Evolutionary conservation across 306 rosid genomes (phyloP).

Genomic region (Ceratonia siliqua): DNA sequence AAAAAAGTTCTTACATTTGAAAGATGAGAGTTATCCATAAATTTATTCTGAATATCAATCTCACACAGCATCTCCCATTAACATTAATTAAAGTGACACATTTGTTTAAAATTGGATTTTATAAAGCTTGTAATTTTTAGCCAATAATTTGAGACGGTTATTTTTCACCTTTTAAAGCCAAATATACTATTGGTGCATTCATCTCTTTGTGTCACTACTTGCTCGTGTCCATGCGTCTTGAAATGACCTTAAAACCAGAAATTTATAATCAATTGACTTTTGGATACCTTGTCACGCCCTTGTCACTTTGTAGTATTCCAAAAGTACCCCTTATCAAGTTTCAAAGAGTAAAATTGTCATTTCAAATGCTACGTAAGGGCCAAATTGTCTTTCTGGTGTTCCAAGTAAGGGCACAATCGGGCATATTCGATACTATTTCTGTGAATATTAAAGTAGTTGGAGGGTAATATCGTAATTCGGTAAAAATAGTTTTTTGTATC

Average conservation of each 20-base stretch:
- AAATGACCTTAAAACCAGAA: slow-evolving; percentile 6
- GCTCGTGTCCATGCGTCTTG: no score
- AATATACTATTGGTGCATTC: no score
- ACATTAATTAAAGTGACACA: no score
- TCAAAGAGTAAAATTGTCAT: slow-evolving; percentile 18
- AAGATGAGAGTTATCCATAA: no score
- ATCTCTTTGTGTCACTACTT: neutral
- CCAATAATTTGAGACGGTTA: no score
- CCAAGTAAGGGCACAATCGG: slow-evolving; percentile 10
- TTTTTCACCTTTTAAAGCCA: no score
- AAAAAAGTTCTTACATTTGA: no score
- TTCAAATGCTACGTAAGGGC: neutral
- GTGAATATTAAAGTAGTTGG: slow-evolving; percentile 18
- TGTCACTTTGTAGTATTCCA: neutral
- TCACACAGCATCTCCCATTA: no score
- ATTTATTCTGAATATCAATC: no score
- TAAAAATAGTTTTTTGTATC: slow-evolving; percentile 21
- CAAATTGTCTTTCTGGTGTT: neutral
- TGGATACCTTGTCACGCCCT: neutral
- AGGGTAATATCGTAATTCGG: slow-evolving; percentile 28
- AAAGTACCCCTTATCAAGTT: slow-evolving; percentile 6
- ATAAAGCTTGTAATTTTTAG: no score
- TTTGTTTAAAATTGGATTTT: no score
- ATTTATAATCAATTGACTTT: neutral
- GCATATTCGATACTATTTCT: neutral